Conservation (phyloP, 768 basidiomycete species). For the Termitomyces sp. region DNA sequence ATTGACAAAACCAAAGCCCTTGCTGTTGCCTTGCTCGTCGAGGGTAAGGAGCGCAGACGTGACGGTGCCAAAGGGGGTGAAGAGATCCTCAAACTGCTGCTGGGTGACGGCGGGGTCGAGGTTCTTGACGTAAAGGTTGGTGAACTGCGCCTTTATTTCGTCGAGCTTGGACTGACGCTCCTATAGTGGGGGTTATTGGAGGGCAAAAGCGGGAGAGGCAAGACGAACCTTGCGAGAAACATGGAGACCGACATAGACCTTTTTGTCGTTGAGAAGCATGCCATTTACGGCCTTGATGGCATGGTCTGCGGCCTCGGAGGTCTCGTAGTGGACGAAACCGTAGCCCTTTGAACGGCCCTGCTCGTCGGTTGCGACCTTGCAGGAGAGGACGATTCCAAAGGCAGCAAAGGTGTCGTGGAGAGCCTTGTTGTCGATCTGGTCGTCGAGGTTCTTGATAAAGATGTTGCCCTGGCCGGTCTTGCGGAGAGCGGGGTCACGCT, state of each 20-base stretch:
- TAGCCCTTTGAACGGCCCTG: constrained; percentile 95
- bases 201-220: not conserved
- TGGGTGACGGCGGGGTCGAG: constrained; percentile 77
- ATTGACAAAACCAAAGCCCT: constrained; percentile 99
- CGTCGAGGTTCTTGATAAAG: constrained; percentile 99
- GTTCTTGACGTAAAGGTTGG: constrained; percentile 99
- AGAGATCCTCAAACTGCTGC: constrained; percentile 82
- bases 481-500: constrained; percentile 98
- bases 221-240: constrained; percentile 82
- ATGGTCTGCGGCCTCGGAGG: constrained; percentile 88
- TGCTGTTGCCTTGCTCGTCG: constrained; percentile 89
- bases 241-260: constrained; percentile 97
- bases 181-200: constrained; percentile 24
- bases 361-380: constrained; percentile 98
- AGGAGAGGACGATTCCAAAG: constrained; percentile 96
- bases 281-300: constrained; percentile 99
- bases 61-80: constrained; percentile 70
- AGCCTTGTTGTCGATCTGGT: constrained; percentile 98
- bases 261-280: constrained; percentile 99
- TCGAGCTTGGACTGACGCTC: constrained; percentile 98
- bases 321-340: constrained; percentile 99
- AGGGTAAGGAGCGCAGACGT: constrained; percentile 83
- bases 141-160: constrained; percentile 95
- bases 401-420: constrained; percentile 99
- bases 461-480: constrained; percentile 99